These are phyloP conservation scores for Porphyrellus cyaneotinctus DNA, from an alignment of 768 basidiomycete genomes.

Conservation along the genomic window DNA sequence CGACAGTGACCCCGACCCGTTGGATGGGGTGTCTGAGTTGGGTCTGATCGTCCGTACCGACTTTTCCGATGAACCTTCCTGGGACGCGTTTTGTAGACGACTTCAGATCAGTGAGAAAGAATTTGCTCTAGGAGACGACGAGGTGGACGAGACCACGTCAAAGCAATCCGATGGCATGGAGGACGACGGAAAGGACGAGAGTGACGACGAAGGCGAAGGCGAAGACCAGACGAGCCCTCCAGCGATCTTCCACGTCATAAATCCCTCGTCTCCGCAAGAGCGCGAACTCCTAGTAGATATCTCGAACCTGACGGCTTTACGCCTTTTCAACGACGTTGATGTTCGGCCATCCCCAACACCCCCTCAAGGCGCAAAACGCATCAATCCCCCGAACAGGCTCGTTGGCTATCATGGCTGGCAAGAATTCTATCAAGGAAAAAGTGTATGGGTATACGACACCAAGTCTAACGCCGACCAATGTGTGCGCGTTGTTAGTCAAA, in stretches of 20 bases:
- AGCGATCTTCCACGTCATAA: conserved; percentile 51
- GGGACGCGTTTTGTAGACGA: conserved; percentile 49
- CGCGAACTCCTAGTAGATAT: conserved; percentile 42
- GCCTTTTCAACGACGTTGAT: conserved; percentile 69
- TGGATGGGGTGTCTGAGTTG: conserved; percentile 47
- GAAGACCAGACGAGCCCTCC: conserved; percentile 27
- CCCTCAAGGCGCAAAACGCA: conserved; percentile 42
- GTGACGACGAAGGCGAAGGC: conserved; percentile 28
- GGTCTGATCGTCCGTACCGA: conserved; percentile 74
- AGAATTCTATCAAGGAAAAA: conserved; percentile 66
- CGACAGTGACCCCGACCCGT: conserved; percentile 47
- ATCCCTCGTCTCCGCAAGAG: conserved; percentile 41
- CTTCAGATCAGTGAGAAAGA: conserved; percentile 59
- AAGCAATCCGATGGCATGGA: conserved; percentile 23
- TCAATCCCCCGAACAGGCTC: conserved; percentile 52
- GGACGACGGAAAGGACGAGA: conserved; percentile 6
- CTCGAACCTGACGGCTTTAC: conserved; percentile 64
- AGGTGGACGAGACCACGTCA: conserved; percentile 22
- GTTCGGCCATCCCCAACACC: conserved; percentile 51
- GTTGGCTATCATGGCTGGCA: conserved; percentile 64
- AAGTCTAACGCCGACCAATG: conserved; percentile 64
- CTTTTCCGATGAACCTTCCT: conserved; percentile 62
- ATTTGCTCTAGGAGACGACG: conserved; percentile 31
- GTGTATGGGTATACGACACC: conserved; percentile 72
- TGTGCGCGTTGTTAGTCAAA: conserved; percentile 59